Base-by-base conservation (phyloP, 768 basidiomycete species). In the Macrolepiota albuminosa region DNA sequence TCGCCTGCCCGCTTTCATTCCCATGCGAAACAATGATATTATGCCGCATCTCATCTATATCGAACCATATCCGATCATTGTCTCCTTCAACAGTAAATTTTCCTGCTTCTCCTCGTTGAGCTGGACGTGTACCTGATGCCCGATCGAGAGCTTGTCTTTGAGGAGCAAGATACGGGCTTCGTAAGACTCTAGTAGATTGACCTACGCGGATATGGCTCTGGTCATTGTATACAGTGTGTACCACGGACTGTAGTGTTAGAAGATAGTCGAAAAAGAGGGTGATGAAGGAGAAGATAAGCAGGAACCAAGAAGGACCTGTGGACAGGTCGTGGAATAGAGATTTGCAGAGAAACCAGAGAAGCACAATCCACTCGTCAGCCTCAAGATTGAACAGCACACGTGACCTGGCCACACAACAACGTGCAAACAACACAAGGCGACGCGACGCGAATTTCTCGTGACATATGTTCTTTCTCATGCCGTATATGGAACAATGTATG, bases 21-120 rank as follows among this genome's bases (percentile, higher is more conserved):
- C 76, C 71, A 13, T 74, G 75, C 13, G 70, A 68, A 43, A 67
- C 72, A 42, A 74, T 70, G 6, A 77, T 75, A 50, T 71, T 75
- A 55, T 75, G 84, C 43, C 93, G 81, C 79, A 95, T 84, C 73
- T 95, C 93, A 65, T 98, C 95, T 81, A 98, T 85, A 67, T 98
- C 95, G 64, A 89, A 96, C 36, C 92, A 81, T 84, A 97, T 88
- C 50, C 94, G 83, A 70, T 97, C 95, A 98, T 98, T 1, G 95
- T 97, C 78, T 98, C 95, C 70, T 96, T 96, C 61, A 98, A 79
- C 68, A 93, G 74, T 64, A 96, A 70, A 67, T 97, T 98, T 78
- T 95, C 93, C 67, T 93, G 91, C 76, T 97, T 97, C 77, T 98
- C 95, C 66, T 90, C 88, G 60, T 95, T 92, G 40, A 97, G 81